A percentile compares a stretch with the other conserved stretches of the same genome.
phyloP scores from a whole-genome alignment of 2,329 filamentous ascomycete species.

The Aspergillus clavatus region DNA sequence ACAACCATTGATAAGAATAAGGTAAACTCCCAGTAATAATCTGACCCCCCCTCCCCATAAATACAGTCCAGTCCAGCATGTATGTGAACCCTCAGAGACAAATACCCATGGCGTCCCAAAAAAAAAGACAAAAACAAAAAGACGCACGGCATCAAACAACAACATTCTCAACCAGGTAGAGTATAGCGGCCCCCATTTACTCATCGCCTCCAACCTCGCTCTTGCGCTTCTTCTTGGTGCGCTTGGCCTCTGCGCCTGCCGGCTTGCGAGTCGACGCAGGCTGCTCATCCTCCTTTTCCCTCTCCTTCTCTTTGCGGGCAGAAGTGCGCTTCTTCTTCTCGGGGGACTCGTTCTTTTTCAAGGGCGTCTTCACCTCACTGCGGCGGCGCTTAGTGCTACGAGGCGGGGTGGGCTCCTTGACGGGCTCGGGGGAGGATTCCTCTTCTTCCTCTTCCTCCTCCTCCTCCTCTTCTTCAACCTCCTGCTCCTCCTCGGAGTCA shows the following conservation, averaged over 20 bases:
- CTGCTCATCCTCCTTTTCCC: constrained; percentile 31
- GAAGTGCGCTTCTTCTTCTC: constrained; percentile 28
- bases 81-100: too few relatives aligned
- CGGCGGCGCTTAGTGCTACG: constrained; percentile 43
- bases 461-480: constrained; percentile 15
- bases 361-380: constrained; percentile 34
- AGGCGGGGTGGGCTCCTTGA: constrained; percentile 41
- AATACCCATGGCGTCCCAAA: too few relatives aligned
- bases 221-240: constrained; percentile 46
- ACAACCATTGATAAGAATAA: too few relatives aligned
- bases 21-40: too few relatives aligned
- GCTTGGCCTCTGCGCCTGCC: constrained; percentile 30
- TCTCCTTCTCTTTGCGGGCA: constrained; percentile 24
- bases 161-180: neutral
- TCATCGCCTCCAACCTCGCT: constrained; percentile 33
- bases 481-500: constrained; percentile 32
- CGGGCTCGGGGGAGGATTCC: constrained; percentile 34
- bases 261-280: constrained; percentile 27
- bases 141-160: neutral
- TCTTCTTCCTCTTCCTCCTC: constrained; percentile 27
- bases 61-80: too few relatives aligned
- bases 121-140: constrained; percentile 5
- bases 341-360: constrained; percentile 35
- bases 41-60: too few relatives aligned
- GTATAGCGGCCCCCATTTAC: constrained; percentile 10